phyloP scores from a whole-genome alignment of 306 rosid species.

The Elaeagnus macrophylla region DNA sequence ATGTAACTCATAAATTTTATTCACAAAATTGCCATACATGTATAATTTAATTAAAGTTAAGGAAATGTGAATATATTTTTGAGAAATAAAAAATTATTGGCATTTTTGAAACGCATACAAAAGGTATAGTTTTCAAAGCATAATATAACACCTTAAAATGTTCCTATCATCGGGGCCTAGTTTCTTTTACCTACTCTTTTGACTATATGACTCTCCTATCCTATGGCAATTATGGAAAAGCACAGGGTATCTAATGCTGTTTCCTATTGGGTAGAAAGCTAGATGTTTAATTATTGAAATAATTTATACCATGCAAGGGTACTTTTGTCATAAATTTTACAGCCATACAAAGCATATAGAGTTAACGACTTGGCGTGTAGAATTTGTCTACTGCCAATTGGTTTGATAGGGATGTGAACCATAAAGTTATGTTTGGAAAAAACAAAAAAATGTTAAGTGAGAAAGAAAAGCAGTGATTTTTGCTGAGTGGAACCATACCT shows the following conservation, averaged over 20 bases:
- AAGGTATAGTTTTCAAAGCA: background rate
- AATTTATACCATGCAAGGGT: constrained; percentile 38
- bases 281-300: constrained; percentile 14
- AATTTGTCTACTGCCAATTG: constrained; percentile 47
- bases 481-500: constrained; percentile 42
- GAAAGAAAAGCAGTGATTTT: constrained; percentile 42
- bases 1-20: too few relatives aligned
- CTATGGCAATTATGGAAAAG: constrained; percentile 33
- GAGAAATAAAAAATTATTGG: too few relatives aligned
- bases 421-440: constrained; percentile 17
- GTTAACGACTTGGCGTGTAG: constrained; percentile 70
- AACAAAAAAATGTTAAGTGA: background rate
- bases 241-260: constrained; percentile 47
- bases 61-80: too few relatives aligned
- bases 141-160: constrained; percentile 31
- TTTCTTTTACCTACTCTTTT: constrained; percentile 43
- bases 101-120: too few relatives aligned
- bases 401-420: constrained; percentile 63
- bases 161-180: constrained; percentile 27
- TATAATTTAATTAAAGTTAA: too few relatives aligned
- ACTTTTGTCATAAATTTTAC: constrained; percentile 26
- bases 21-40: too few relatives aligned
- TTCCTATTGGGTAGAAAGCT: constrained; percentile 1
- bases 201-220: constrained; percentile 27
- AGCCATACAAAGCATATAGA: constrained; percentile 33